phyloP scores from a whole-genome alignment of 2,329 filamentous ascomycete genomes.

The Hortaea werneckii region DNA sequence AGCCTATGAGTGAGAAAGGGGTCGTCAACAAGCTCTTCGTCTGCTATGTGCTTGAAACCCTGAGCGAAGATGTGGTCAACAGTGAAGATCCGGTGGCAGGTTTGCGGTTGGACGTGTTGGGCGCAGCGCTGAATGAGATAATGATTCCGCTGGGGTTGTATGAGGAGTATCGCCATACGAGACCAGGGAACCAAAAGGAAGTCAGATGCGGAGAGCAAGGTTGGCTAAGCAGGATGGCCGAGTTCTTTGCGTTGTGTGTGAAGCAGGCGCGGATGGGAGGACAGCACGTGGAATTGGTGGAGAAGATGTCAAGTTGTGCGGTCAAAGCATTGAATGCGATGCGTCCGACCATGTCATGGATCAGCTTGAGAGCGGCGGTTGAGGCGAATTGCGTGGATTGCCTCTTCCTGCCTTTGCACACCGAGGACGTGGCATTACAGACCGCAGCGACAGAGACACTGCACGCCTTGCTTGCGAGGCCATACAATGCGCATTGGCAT shows the following conservation, averaged over 20 bases:
- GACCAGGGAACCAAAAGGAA: constrained; percentile 52
- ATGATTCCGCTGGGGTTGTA: constrained; percentile 74
- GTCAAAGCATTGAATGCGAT: constrained; percentile 69
- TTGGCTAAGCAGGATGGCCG: constrained; percentile 71
- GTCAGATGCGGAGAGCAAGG: constrained; percentile 73
- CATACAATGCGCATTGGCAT: constrained; percentile 61
- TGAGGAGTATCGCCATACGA: constrained; percentile 50
- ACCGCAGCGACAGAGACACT: constrained; percentile 45
- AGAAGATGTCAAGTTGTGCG: constrained; percentile 43
- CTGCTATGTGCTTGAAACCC: constrained; percentile 74
- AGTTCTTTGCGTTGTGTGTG: constrained; percentile 64
- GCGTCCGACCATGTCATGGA: constrained; percentile 74
- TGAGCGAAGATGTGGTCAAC: constrained; percentile 90
- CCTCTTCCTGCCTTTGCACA: constrained; percentile 62
- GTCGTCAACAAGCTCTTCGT: constrained; percentile 73
- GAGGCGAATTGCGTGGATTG: constrained; percentile 59
- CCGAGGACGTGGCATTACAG: constrained; percentile 60
- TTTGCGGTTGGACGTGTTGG: constrained; percentile 71
- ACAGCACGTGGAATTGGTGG: constrained; percentile 55
- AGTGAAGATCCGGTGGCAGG: constrained; percentile 76
- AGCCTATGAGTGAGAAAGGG: constrained; percentile 19
- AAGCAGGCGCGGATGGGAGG: constrained; percentile 26
- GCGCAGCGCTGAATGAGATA: constrained; percentile 84
- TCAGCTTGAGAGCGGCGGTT: constrained; percentile 70
- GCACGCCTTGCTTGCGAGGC: constrained; percentile 29